These are phyloP conservation scores for Cladophialophora bantiana DNA, from an alignment of 2,329 filamentous ascomycete species.

Conservation along the genomic window DNA sequence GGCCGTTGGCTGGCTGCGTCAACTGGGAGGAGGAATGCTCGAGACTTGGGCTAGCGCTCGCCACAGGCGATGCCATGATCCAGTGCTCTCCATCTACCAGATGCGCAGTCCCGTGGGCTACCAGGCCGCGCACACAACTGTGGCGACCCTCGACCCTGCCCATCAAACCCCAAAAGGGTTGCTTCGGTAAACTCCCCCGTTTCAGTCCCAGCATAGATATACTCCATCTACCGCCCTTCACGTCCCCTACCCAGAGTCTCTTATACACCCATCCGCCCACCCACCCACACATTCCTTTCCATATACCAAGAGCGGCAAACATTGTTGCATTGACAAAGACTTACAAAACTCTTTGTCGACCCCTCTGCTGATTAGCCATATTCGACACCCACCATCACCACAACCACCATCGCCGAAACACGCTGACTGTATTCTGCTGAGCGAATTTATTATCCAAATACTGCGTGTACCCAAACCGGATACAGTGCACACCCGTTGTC, in stretches of 20 bases:
- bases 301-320: conserved; percentile 1
- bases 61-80: conserved; percentile 10
- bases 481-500: not conserved
- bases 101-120: conserved; percentile 1
- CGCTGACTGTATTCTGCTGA: conserved; percentile 31
- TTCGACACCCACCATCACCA: not conserved
- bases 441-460: not conserved
- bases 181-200: conserved; percentile 31
- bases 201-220: conserved; percentile 32
- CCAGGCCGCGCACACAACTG: conserved; percentile 32
- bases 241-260: conserved; percentile 13
- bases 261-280: conserved; percentile 8
- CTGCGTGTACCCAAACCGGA: not conserved
- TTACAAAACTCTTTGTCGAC: conserved; percentile 7
- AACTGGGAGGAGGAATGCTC: conserved; percentile 32
- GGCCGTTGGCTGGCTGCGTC: conserved; percentile 13
- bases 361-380: not conserved
- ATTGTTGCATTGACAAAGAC: conserved; percentile 7
- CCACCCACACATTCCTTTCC: not conserved
- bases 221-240: conserved; percentile 32
- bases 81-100: conserved; percentile 12
- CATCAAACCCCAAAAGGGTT: conserved; percentile 19
- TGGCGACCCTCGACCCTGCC: conserved; percentile 25
- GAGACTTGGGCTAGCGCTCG: conserved; percentile 20
- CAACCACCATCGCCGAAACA: conserved; percentile 3